Percentiles rank a stretch among this genome's conserved stretches.
Conservation (phyloP, 169 alveolate genomes). For the Plasmodium falciparum region DNA sequence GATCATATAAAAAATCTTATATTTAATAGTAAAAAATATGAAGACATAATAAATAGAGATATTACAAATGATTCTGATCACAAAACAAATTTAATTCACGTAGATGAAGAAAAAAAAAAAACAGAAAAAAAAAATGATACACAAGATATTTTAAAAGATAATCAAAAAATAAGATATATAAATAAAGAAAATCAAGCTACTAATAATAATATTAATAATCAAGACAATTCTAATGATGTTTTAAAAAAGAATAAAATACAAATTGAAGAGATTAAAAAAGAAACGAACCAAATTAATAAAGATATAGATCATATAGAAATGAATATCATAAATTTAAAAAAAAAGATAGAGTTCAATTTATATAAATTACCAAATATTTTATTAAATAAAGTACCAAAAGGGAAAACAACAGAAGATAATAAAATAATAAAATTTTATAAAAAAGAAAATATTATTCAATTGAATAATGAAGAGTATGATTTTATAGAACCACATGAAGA, state of each 20-base stretch:
- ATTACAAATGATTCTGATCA: neutral
- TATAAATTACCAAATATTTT: constrained; percentile 52
- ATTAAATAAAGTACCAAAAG: constrained; percentile 59
- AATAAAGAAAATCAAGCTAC: neutral
- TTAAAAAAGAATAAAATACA: neutral
- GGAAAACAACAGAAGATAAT: constrained; percentile 7
- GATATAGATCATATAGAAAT: constrained; percentile 26
- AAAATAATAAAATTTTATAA: constrained; percentile 61
- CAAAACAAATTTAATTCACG: neutral
- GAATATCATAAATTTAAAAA: constrained; percentile 29
- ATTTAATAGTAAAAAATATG: neutral
- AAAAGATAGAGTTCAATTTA: constrained; percentile 37
- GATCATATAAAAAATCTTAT: constrained; percentile 43
- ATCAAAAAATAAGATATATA: neutral
- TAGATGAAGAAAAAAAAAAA: neutral
- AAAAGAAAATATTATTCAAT: constrained; percentile 10
- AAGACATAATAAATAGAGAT: neutral
- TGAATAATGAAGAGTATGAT: neutral
- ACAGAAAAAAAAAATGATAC: neutral
- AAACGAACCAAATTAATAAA: constrained; percentile 43
- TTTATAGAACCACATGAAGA: constrained; percentile 60
- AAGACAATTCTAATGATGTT: neutral
- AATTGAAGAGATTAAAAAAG: constrained; percentile 39
- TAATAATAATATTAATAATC: neutral
- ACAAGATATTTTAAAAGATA: neutral